phyloP scores from a whole-genome alignment of 257 asterid genomes.

The Nicotiana paniculata region DNA sequence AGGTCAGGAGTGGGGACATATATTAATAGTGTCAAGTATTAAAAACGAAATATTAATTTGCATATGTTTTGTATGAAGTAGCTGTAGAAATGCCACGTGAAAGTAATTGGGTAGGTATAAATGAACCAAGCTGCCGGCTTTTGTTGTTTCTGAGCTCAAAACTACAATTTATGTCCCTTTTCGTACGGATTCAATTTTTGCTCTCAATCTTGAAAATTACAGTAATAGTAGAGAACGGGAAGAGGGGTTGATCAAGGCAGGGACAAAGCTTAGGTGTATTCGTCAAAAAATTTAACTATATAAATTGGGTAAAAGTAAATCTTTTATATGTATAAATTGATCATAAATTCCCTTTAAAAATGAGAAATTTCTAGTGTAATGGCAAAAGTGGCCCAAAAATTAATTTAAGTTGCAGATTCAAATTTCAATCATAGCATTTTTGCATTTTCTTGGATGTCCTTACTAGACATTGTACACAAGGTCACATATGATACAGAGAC shows the following conservation, averaged over 20 bases:
- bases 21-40: background rate
- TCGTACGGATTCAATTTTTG: background rate
- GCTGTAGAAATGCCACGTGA: constrained; percentile 20
- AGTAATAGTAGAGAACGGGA: too few species aligned
- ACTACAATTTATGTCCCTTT: background rate
- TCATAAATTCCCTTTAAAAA: background rate
- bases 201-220: background rate
- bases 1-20: constrained; percentile 11
- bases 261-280: too few species aligned
- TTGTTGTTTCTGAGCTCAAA: background rate
- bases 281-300: background rate
- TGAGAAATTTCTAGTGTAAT: background rate
- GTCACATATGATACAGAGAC: background rate
- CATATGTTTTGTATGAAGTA: background rate
- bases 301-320: background rate
- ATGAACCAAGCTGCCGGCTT: constrained; percentile 32
- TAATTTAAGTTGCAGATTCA: background rate
- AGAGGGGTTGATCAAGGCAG: too few species aligned
- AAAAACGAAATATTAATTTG: background rate
- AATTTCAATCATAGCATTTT: background rate
- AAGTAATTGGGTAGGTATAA: constrained; percentile 13
- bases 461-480: background rate
- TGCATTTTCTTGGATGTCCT: background rate
- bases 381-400: background rate
- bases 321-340: background rate